phyloP scores from a whole-genome alignment of 768 basidiomycete species.

The Suillus placidus region DNA sequence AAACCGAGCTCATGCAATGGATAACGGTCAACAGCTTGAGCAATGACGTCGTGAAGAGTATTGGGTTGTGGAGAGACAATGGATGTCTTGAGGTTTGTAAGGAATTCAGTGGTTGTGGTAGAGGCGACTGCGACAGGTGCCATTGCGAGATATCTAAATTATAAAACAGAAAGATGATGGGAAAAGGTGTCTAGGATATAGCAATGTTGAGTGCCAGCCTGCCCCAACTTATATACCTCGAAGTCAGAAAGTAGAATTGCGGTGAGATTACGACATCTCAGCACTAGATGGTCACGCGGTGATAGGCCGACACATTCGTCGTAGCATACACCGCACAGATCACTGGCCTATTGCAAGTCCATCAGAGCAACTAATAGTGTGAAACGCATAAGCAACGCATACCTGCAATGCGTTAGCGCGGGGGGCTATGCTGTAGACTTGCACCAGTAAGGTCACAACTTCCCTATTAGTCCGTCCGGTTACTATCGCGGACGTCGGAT shows the following conservation, averaged over 20 bases:
- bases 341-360: background rate
- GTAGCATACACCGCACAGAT: background rate
- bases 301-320: background rate
- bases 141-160: slow-evolving; percentile 14
- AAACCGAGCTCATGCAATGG: slow-evolving; percentile 30
- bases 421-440: background rate
- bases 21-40: slow-evolving; percentile 23
- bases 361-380: background rate
- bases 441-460: background rate
- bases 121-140: slow-evolving; percentile 19
- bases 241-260: background rate
- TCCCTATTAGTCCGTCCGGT: background rate
- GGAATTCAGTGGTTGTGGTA: slow-evolving; percentile 11
- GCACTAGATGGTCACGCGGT: background rate
- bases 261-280: background rate
- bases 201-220: slow-evolving; percentile 2
- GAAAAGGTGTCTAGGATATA: background rate
- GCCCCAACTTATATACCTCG: slow-evolving; percentile 24
- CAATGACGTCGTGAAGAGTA: slow-evolving; percentile 28
- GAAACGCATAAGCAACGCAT: too few species aligned
- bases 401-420: background rate
- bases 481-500: background rate
- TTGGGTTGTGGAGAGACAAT: slow-evolving; percentile 11
- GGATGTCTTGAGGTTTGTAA: slow-evolving; percentile 6
- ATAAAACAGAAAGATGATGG: background rate